Conservation (phyloP, 805 yeast species). For the Kuraishia floccosa region DNA sequence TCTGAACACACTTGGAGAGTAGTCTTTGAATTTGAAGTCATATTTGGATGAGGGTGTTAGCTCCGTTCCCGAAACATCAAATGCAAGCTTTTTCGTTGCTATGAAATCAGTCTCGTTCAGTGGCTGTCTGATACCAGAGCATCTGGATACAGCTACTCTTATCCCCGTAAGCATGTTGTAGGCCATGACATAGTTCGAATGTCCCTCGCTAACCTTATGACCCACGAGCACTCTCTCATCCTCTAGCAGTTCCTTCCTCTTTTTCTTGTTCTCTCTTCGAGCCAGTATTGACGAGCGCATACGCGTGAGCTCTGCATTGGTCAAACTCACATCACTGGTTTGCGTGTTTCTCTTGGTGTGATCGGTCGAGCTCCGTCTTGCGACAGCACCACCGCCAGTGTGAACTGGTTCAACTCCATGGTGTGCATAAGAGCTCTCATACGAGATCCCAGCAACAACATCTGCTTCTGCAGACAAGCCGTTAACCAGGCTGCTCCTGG, state of each 20-base stretch:
- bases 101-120: constrained; percentile 62
- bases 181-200: constrained; percentile 85
- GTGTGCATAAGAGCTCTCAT: too few species aligned
- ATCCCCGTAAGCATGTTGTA: constrained; percentile 97
- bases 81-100: constrained; percentile 68
- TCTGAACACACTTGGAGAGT: constrained; percentile 88
- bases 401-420: too few species aligned
- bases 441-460: too few species aligned
- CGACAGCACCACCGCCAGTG: too few species aligned
- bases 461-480: too few species aligned
- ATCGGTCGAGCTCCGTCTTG: too few species aligned
- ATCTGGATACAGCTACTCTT: constrained; percentile 85
- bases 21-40: constrained; percentile 94
- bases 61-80: constrained; percentile 80
- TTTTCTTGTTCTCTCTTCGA: constrained; percentile 30
- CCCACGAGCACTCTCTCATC: constrained; percentile 61
- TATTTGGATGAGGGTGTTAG: constrained; percentile 88
- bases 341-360: too few species aligned
- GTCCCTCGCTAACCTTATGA: constrained; percentile 83
- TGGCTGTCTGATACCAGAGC: constrained; percentile 76
- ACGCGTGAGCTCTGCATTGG: constrained; percentile 40
- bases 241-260: constrained; percentile 26
- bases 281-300: constrained; percentile 36
- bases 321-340: too few species aligned
- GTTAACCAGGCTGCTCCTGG: too few species aligned